phyloP scores from a whole-genome alignment of 768 basidiomycete genomes.

The Lactifluus volemus region DNA sequence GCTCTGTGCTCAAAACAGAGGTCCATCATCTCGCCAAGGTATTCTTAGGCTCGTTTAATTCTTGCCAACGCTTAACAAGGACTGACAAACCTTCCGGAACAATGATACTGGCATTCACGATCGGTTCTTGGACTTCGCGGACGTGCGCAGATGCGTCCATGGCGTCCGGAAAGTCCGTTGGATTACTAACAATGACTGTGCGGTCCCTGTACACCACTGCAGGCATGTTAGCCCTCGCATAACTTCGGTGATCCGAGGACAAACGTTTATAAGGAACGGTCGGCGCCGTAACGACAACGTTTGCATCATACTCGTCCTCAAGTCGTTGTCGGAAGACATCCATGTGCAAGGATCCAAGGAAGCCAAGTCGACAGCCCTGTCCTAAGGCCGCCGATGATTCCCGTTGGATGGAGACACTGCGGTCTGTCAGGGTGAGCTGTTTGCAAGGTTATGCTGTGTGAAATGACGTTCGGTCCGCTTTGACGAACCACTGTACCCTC shows the following conservation, averaged over 20 bases:
- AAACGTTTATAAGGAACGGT: slow-evolving; percentile 89
- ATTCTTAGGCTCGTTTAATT: slow-evolving; percentile 41
- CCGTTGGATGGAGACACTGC: slow-evolving; percentile 82
- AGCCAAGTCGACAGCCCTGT: slow-evolving; percentile 91
- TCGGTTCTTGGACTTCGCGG: slow-evolving; percentile 79
- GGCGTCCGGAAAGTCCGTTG: slow-evolving; percentile 89
- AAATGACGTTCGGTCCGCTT: slow-evolving; percentile 4
- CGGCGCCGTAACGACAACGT: slow-evolving; percentile 91
- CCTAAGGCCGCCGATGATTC: slow-evolving; percentile 93
- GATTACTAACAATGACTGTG: slow-evolving; percentile 68
- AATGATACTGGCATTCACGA: slow-evolving; percentile 90
- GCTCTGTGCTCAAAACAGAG: slow-evolving; percentile 83
- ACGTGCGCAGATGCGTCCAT: slow-evolving; percentile 50
- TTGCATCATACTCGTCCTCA: slow-evolving; percentile 94
- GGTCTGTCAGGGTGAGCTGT: slow-evolving; percentile 76
- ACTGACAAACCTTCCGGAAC: slow-evolving; percentile 73
- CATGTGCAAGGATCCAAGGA: slow-evolving; percentile 94
- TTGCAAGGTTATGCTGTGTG: slow-evolving; percentile 8
- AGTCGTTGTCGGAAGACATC: slow-evolving; percentile 92
- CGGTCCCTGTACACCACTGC: slow-evolving; percentile 69
- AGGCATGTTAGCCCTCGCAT: slow-evolving; percentile 1
- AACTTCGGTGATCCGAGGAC: slow-evolving; percentile 12
- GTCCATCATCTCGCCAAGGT: slow-evolving; percentile 94
- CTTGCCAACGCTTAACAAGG: neutral
- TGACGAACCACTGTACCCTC: slow-evolving; percentile 42